These are phyloP conservation scores for Lentinula sp. DNA, from an alignment of 768 basidiomycete species.

Conservation along the genomic window DNA sequence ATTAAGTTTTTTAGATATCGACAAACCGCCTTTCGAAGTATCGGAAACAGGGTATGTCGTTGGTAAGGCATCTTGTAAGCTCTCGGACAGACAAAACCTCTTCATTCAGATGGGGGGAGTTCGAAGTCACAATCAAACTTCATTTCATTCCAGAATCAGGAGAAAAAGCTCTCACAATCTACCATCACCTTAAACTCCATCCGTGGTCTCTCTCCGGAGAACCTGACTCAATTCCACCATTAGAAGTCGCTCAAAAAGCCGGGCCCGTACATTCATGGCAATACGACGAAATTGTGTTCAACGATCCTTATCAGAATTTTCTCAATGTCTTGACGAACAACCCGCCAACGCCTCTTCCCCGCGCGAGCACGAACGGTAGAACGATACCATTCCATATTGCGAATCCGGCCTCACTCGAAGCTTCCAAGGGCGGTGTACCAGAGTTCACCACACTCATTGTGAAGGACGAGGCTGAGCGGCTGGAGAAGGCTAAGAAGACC, in stretches of 20 bases:
- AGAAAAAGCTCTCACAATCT: conserved; percentile 83
- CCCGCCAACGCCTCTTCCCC: conserved; percentile 79
- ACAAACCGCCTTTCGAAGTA: conserved; percentile 91
- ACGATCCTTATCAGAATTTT: conserved; percentile 87
- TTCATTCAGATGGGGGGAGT: conserved; percentile 86
- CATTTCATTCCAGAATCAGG: conserved; percentile 85
- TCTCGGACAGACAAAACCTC: background rate
- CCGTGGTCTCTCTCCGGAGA: conserved; percentile 70
- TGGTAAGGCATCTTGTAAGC: background rate
- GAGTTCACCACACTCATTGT: conserved; percentile 88
- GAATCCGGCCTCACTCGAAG: conserved; percentile 57
- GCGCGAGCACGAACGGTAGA: conserved; percentile 34
- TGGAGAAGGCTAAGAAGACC: conserved; percentile 70
- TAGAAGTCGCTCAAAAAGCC: conserved; percentile 57
- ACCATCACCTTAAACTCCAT: conserved; percentile 94
- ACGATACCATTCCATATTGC: conserved; percentile 71
- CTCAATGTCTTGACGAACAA: conserved; percentile 75
- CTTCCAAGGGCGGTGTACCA: conserved; percentile 61
- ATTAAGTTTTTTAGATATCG: conserved; percentile 52
- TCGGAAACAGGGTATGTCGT: conserved; percentile 82
- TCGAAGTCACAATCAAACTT: conserved; percentile 90
- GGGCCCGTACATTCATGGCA: conserved; percentile 96
- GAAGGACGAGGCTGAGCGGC: conserved; percentile 72
- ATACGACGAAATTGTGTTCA: conserved; percentile 97
- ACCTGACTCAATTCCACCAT: conserved; percentile 54